Base-by-base conservation (phyloP, 1,139 yeast species). In the Pichia sp. region DNA sequence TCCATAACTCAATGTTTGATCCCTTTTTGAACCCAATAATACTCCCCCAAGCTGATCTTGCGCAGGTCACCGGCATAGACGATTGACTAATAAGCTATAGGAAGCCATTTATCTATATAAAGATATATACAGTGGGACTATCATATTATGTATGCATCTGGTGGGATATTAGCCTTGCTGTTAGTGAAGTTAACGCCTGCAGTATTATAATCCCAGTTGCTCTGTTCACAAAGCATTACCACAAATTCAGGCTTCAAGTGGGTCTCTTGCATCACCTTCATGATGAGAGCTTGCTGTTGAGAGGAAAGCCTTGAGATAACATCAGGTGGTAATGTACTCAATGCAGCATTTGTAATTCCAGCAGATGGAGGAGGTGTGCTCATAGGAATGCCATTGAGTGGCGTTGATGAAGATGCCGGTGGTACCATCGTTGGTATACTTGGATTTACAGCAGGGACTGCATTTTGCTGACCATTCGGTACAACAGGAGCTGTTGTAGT, bases 181-280 rank as follows among this genome's bases (percentile, higher is more conserved):
- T 72, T 77, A 49, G 77, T 74, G 60, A 88, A 91, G 44, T 85
- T 78, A 33, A 69, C 68, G 17, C 76, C 64, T 28, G 96, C 88
- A 40, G 66, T 71, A 33, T 74, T 77, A 49, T 74, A 78, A 58
- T 85, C 82, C 88, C 94, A 88, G 38, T 74, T 70, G 51, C 95
- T 86, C 57, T 87, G 96, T 53, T 87, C 88, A 37, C 91, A 82
- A 34, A 93, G 70, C 86, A 88, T 76, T 24, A 78, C 62, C 1
- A 93, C 85, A 56, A 78, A 91, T 50, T 83, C 83, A 19, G 84
- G 66, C 48, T 74, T 87, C 46, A 91, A 64, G 38, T 78, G 75
- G 0, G 97, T 91, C 47, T 83, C 87, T 32, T 71, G 59, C 59
- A 81, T 72, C 20, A 91, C 63, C 49, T 72, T 77, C 19, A 73